phyloP scores from a whole-genome alignment of 352 stramenopile genomes.

The Phytophthora agathidicida region DNA sequence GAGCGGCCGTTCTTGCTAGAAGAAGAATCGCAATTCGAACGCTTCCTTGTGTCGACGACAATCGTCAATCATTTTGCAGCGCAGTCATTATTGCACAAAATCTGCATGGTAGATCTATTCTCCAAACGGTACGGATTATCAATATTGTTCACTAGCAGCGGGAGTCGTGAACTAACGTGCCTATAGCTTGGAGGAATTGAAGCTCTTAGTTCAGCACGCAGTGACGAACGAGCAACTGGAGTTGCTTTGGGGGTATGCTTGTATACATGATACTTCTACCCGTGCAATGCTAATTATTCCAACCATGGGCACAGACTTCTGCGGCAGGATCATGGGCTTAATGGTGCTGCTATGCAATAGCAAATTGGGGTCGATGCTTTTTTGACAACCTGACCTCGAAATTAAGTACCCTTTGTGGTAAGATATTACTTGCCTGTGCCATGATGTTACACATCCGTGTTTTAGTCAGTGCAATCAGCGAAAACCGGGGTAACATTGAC shows the following conservation, averaged over 20 bases:
- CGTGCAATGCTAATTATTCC: neutral
- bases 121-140: slow-evolving; percentile 37
- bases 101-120: slow-evolving; percentile 63
- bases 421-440: neutral
- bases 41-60: slow-evolving; percentile 71
- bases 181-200: slow-evolving; percentile 44
- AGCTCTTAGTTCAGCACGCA: slow-evolving; percentile 39
- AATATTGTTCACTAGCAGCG: neutral
- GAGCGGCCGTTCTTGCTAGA: slow-evolving; percentile 74
- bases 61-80: slow-evolving; percentile 68
- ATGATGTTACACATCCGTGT: neutral
- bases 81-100: slow-evolving; percentile 73
- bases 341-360: slow-evolving; percentile 6
- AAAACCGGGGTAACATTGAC: neutral
- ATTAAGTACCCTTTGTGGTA: neutral
- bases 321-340: slow-evolving; percentile 38
- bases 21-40: slow-evolving; percentile 78
- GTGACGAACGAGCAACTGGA: slow-evolving; percentile 47
- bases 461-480: neutral
- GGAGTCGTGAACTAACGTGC: slow-evolving; percentile 4
- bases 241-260: slow-evolving; percentile 50
- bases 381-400: neutral
- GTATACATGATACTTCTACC: neutral
- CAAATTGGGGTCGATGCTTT: neutral
- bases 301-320: slow-evolving; percentile 17